These are phyloP conservation scores for Aureobasidium sp. DNA, from an alignment of 2,329 filamentous ascomycete species.

Conservation along the genomic window DNA sequence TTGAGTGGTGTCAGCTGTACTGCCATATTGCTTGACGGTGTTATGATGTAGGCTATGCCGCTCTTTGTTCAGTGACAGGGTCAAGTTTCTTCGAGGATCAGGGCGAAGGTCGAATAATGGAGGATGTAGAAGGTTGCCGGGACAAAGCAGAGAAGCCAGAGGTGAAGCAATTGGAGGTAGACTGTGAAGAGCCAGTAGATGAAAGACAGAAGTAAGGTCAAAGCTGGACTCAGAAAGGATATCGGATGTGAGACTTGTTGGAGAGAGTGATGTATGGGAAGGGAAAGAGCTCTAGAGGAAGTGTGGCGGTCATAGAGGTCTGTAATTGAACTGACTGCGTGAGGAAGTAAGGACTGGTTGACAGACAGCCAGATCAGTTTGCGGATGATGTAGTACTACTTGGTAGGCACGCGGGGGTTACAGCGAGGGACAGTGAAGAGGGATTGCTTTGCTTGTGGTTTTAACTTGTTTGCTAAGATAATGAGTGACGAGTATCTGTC, in stretches of 20 bases:
- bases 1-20: constrained; percentile 22
- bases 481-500: not conserved
- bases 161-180: not conserved
- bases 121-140: not conserved
- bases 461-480: not conserved
- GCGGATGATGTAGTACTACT: not conserved
- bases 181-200: not conserved
- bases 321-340: not conserved
- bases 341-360: not conserved
- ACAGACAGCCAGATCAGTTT: not conserved
- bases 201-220: not conserved
- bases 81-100: too few species aligned
- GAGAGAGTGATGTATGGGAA: not conserved
- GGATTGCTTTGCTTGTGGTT: not conserved
- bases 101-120: not conserved
- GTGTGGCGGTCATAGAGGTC: not conserved
- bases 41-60: not conserved
- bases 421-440: not conserved
- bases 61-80: not conserved
- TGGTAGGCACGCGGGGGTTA: too few species aligned
- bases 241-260: not conserved
- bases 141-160: not conserved
- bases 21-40: constrained; percentile 19
- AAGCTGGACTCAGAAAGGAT: not conserved
- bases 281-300: not conserved